Conservation (phyloP, 108 stramenopile species). For the Chaetoceros tenuissimus region DNA sequence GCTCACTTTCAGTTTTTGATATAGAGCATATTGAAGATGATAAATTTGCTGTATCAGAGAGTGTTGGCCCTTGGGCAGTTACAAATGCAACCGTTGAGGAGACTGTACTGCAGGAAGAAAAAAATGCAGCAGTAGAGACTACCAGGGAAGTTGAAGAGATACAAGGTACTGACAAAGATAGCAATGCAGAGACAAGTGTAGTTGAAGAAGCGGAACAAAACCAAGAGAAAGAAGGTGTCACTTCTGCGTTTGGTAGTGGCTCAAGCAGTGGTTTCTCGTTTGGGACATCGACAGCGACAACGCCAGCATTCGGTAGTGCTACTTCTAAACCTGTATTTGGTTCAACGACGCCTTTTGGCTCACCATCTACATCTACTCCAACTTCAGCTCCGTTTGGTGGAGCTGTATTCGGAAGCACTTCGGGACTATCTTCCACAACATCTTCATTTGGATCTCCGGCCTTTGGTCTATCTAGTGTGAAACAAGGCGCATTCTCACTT, state of each 20-base stretch:
- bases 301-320: neutral
- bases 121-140: too few species aligned
- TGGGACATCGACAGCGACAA: neutral
- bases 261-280: neutral
- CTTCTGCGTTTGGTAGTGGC: too few species aligned
- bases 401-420: slow-evolving; percentile 23
- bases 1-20: slow-evolving; percentile 30
- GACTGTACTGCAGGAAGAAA: too few species aligned
- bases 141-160: too few species aligned
- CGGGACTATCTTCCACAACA: slow-evolving; percentile 26
- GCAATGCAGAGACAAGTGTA: neutral
- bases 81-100: too few species aligned
- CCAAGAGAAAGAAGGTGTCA: too few species aligned
- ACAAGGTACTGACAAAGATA: neutral
- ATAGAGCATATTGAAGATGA: slow-evolving; percentile 20
- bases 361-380: neutral
- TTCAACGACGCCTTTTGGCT: neutral
- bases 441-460: slow-evolving; percentile 12
- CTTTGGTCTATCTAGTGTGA: slow-evolving; percentile 3
- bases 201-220: neutral
- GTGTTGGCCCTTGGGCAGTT: neutral
- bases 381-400: neutral
- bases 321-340: neutral
- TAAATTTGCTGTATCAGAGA: neutral
- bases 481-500: neutral